A percentile compares a stretch with the other conserved stretches of the same genome.
These are phyloP conservation scores for Stereocaulon alpinum DNA, from an alignment of 495 filamentous ascomycete species.

Conservation along the genomic window DNA sequence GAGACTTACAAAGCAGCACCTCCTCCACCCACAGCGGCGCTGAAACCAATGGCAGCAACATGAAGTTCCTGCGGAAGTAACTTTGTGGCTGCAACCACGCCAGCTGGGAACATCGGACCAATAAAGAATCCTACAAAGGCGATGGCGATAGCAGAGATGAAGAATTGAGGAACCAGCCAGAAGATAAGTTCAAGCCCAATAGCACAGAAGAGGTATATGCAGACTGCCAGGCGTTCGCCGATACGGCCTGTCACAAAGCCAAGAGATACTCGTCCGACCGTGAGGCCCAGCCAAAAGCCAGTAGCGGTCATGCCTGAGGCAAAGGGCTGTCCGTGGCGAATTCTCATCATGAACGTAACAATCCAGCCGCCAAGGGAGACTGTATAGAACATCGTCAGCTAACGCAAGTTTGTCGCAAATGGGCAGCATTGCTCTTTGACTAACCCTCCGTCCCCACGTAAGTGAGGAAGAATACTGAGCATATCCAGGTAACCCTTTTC, in stretches of 20 bases:
- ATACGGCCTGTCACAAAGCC: slow-evolving; percentile 54
- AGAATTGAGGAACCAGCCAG: slow-evolving; percentile 62
- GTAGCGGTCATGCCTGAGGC: slow-evolving; percentile 52
- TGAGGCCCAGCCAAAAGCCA: slow-evolving; percentile 59
- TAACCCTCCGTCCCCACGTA: slow-evolving; percentile 67
- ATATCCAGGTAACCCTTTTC: slow-evolving; percentile 59
- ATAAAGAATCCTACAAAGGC: slow-evolving; percentile 63
- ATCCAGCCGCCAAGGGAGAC: slow-evolving; percentile 71
- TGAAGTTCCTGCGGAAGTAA: slow-evolving; percentile 68
- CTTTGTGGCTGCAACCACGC: slow-evolving; percentile 70
- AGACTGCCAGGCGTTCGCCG: slow-evolving; percentile 49
- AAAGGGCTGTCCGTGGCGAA: slow-evolving; percentile 45
- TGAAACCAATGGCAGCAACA: slow-evolving; percentile 74
- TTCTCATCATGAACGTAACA: slow-evolving; percentile 53
- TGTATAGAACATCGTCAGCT: slow-evolving; percentile 3
- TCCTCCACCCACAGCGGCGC: slow-evolving; percentile 66
- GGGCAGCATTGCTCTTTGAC: neutral
- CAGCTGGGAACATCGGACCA: slow-evolving; percentile 59
- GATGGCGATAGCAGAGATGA: slow-evolving; percentile 59
- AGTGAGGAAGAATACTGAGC: slow-evolving; percentile 62
- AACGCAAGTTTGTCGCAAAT: neutral
- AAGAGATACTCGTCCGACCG: slow-evolving; percentile 47
- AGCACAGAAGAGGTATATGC: slow-evolving; percentile 38
- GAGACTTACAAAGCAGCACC: slow-evolving; percentile 47
- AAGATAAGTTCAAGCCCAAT: slow-evolving; percentile 50